Conservation (phyloP, 371 early-diverging fungal genomes). For the Mucor circinelloides region DNA sequence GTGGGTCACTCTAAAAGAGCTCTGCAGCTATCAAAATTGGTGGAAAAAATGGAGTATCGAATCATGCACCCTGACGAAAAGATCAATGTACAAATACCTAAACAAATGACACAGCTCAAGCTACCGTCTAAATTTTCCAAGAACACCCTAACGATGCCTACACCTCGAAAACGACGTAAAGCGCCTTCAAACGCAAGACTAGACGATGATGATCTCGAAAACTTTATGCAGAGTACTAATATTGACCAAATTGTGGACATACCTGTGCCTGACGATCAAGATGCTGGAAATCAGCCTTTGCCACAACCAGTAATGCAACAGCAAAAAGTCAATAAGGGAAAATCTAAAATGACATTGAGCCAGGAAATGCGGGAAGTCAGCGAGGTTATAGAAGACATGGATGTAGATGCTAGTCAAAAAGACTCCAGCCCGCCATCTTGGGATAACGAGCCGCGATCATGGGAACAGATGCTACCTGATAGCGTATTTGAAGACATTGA, state of each 20-base stretch:
- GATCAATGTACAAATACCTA: neutral
- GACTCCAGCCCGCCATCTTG: neutral
- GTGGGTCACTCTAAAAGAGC: conserved; percentile 39
- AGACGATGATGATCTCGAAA: conserved; percentile 9
- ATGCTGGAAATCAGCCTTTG: neutral
- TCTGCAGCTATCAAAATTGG: conserved; percentile 13
- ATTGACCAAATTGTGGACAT: neutral
- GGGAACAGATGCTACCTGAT: conserved; percentile 13
- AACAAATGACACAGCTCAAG: neutral
- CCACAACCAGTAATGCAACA: neutral
- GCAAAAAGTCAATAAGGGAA: conserved; percentile 1
- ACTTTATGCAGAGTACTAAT: conserved; percentile 5
- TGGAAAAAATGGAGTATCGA: conserved; percentile 39
- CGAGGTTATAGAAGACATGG: neutral
- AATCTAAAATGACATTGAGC: neutral
- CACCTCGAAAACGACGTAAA: neutral
- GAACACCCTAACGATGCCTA: neutral
- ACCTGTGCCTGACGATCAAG: neutral
- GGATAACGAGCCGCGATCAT: neutral
- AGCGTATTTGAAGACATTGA: neutral
- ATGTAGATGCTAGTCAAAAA: neutral
- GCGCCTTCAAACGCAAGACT: neutral
- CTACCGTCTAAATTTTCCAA: conserved; percentile 4
- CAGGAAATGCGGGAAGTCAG: neutral
- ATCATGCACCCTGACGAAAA: conserved; percentile 26